Evolutionary conservation across 2,329 filamentous ascomycete genomes (phyloP).

Genomic region (Aspergillus terreus): DNA sequence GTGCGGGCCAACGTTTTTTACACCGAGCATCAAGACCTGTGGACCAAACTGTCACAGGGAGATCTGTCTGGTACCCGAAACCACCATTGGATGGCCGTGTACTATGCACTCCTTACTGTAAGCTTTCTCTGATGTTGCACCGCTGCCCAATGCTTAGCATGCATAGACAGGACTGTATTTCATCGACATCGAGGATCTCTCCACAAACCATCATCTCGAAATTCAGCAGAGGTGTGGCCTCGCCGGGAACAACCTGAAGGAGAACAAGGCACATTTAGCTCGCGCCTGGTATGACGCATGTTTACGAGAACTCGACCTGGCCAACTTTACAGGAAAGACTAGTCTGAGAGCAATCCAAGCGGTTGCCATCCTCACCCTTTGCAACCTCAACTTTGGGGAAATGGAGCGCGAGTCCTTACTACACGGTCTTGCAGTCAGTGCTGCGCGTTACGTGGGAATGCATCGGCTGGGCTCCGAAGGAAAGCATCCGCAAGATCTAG

Average conservation of each 20-base stretch:
- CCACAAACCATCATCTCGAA: not conserved
- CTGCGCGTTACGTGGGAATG: slow-evolving; percentile 6
- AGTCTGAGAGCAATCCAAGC: slow-evolving; percentile 4
- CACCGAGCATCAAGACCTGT: slow-evolving; percentile 3
- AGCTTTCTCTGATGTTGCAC: not conserved
- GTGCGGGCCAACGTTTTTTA: slow-evolving; percentile 3
- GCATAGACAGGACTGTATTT: not conserved
- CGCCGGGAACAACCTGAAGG: not conserved
- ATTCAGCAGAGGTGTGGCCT: not conserved
- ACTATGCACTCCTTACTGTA: slow-evolving; percentile 6
- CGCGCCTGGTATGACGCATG: not conserved
- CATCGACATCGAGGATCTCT: slow-evolving; percentile 1
- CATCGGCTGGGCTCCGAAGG: slow-evolving; percentile 5
- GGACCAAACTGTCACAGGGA: slow-evolving; percentile 1
- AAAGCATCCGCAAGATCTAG: slow-evolving; percentile 2
- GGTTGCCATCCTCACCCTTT: slow-evolving; percentile 2
- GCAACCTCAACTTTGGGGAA: slow-evolving; percentile 6
- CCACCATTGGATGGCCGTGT: slow-evolving; percentile 4
- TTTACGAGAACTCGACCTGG: not conserved
- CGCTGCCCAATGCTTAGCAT: not conserved
- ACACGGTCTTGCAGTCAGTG: slow-evolving; percentile 7
- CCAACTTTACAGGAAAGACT: not conserved
- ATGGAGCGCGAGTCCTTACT: slow-evolving; percentile 8
- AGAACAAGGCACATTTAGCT: not conserved
- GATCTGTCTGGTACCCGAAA: not conserved